phyloP scores from a whole-genome alignment of 257 asterid species.

The Gynochthodes officinalis region DNA sequence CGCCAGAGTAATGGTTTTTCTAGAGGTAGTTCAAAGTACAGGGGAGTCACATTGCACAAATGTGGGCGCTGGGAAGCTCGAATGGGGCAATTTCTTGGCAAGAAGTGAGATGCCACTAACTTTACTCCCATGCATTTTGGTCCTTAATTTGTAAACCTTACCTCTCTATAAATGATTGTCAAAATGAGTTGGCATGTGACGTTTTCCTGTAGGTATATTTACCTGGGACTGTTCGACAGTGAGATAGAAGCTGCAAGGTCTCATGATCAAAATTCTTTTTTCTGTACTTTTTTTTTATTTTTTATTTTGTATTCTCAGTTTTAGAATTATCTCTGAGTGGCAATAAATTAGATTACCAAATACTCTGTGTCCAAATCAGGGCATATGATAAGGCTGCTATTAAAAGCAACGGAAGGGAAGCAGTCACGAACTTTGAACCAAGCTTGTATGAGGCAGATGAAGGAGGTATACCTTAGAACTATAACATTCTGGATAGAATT shows the following conservation, averaged over 20 bases:
- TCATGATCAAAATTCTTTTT: conserved; percentile 1
- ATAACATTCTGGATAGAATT: neutral
- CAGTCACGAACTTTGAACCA: conserved; percentile 83
- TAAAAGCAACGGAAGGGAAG: conserved; percentile 84
- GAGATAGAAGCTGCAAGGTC: conserved; percentile 98
- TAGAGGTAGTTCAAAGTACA: conserved; percentile 88
- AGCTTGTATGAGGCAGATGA: conserved; percentile 55
- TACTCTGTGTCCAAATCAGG: conserved; percentile 36
- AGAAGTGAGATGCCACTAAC: conserved; percentile 60
- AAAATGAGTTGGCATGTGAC: conserved; percentile 19
- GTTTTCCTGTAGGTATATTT: conserved; percentile 74
- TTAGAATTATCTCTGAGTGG: neutral
- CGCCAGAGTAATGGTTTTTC: conserved; percentile 95
- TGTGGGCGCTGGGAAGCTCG: conserved; percentile 99
- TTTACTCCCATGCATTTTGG: neutral
- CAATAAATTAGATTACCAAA: neutral
- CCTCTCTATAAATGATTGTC: neutral
- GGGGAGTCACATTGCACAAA: conserved; percentile 95
- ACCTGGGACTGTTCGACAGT: conserved; percentile 91
- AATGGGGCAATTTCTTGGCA: conserved; percentile 98
- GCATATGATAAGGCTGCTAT: conserved; percentile 95
- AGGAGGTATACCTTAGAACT: conserved; percentile 40
- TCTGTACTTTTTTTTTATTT: neutral
- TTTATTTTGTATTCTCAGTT: conserved; percentile 8
- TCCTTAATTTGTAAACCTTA: neutral